Base-by-base conservation (phyloP, 2,329 filamentous ascomycete genomes). In the Claviceps capensis region DNA sequence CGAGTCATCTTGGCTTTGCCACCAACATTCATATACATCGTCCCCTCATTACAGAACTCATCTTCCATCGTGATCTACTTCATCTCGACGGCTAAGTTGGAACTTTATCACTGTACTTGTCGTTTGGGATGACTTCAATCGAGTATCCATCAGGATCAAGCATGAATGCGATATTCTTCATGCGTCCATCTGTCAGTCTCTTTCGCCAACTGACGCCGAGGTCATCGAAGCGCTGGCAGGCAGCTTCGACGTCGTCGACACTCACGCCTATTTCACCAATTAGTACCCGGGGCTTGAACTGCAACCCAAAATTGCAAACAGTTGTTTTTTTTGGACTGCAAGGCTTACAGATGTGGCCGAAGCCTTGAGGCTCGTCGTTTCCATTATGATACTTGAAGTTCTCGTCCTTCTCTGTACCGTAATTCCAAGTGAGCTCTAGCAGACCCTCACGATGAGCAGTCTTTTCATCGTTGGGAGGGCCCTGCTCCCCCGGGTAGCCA, bases 101-200 rank as follows among this genome's bases (percentile, higher is more conserved):
- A 37, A 45, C 42, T 45, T 50, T 54, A 37, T 54, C 53, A 40
- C 51, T 54, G 38, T 69, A 65, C 68, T 78, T 71, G 48, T 71
- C 73, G 61, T 95, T 95, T 72, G 95, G 88, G 49, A 95, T 74
- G 61, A 84, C 64, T 69, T 85, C 82, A 51, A 88, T 77, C 87
- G 86, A 94, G 70, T 94, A 95, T 48, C 78, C 80, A 68, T 95
- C 89, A 0, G 90, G 89, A 60, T 91, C 91, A 47, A 95, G 73
- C 47, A 97, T 71, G 64, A 97, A 97, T 0, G 93, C 93, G 51
- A 97, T 83, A 58, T 93, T 88, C 76, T 87, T 91, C 90, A 96
- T 95, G 46, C 79, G 75, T 2, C 91, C 91, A 57, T 97, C 91
- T 2, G 88, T 95, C 55, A 97, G 76, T 58, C 87, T 78, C 82